Percentiles rank a stretch among this genome's conserved stretches.
These are phyloP conservation scores for Termitomyces sp. DNA, from an alignment of 768 basidiomycete genomes.

Conservation along the genomic window DNA sequence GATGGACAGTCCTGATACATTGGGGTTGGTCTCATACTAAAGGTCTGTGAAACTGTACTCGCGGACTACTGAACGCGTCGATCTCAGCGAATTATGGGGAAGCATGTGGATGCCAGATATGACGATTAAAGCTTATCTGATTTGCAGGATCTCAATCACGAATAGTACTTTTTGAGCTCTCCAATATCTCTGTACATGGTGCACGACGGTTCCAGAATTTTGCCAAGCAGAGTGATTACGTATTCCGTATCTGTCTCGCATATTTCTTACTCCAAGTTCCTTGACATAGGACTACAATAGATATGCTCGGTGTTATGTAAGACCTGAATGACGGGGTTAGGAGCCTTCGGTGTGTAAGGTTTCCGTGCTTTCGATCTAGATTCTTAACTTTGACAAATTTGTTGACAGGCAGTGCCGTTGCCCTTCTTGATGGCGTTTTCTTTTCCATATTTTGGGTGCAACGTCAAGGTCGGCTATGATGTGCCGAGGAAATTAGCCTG, in stretches of 20 bases:
- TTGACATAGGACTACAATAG: conserved; percentile 26
- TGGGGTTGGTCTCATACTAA: conserved; percentile 17
- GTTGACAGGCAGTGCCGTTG: no score
- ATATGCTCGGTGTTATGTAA: conserved; percentile 40
- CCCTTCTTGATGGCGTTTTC: no score
- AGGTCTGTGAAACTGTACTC: conserved; percentile 6
- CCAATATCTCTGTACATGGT: conserved; percentile 39
- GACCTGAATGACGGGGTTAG: background rate
- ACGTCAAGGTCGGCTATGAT: no score
- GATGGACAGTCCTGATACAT: conserved; percentile 35
- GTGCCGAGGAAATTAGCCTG: background rate
- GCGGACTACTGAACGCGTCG: no score
- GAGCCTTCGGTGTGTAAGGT: conserved; percentile 12
- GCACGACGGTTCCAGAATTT: conserved; percentile 42
- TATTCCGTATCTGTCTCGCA: background rate
- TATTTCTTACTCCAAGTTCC: conserved; percentile 28
- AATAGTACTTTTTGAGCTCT: conserved; percentile 33
- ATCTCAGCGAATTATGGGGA: background rate
- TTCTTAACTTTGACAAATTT: background rate
- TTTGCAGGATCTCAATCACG: conserved; percentile 24
- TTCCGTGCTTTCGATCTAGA: background rate
- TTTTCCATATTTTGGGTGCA: no score
- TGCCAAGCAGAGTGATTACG: conserved; percentile 33
- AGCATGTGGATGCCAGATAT: background rate
- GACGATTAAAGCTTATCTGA: background rate